A percentile compares a stretch with the other conserved stretches of the same genome.
These are phyloP conservation scores for Chamaecrista fasciculata DNA, from an alignment of 306 rosid genomes.

Conservation along the genomic window DNA sequence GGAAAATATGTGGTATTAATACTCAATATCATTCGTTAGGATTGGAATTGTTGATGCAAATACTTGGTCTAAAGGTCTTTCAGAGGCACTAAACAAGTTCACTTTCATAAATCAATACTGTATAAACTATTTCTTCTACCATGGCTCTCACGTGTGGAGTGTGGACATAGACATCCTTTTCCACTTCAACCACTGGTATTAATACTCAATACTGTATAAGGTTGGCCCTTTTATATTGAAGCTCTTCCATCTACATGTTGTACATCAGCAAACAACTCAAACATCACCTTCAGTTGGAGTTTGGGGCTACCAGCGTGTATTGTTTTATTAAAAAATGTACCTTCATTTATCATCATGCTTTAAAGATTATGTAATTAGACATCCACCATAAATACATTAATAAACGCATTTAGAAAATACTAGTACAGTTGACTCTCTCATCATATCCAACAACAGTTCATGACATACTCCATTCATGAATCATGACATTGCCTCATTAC, in stretches of 20 bases:
- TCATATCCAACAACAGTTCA: neutral
- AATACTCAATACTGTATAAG: neutral
- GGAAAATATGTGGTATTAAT: too few species aligned
- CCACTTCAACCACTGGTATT: too few species aligned
- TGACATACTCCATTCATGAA: neutral
- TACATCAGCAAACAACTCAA: neutral
- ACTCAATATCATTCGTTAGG: too few species aligned
- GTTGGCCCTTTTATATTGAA: neutral
- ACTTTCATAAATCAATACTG: conserved; percentile 11
- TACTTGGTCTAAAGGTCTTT: neutral
- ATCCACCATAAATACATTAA: too few species aligned
- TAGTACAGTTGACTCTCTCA: too few species aligned
- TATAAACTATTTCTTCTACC: neutral
- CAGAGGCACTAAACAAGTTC: neutral
- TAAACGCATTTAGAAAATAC: neutral
- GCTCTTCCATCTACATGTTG: neutral
- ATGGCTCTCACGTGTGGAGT: neutral
- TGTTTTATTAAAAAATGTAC: too few species aligned
- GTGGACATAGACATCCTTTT: neutral
- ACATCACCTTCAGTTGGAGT: neutral
- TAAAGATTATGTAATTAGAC: too few species aligned
- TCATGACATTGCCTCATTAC: neutral
- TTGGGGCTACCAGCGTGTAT: too few species aligned
- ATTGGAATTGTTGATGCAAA: too few species aligned
- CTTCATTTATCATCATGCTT: too few species aligned